Percentiles rank a stretch among this genome's conserved stretches.
Conservation (phyloP, 345 rosid genomes). For the Moringa oleifera region DNA sequence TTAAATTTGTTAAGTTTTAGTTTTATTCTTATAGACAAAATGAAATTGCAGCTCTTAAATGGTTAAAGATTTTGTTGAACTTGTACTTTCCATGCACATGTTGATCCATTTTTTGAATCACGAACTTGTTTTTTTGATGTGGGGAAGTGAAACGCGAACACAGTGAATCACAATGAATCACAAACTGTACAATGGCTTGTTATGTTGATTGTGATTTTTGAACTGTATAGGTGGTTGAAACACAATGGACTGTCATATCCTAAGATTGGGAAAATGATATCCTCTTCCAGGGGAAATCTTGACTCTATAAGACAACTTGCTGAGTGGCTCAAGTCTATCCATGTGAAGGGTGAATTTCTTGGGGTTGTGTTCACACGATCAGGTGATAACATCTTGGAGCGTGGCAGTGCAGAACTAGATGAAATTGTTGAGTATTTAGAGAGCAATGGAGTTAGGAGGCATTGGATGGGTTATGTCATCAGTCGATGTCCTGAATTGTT, state of each 20-base stretch:
- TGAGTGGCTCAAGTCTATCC: constrained; percentile 73
- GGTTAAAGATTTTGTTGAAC: too few relatives aligned
- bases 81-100: too few relatives aligned
- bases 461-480: constrained; percentile 87
- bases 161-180: too few relatives aligned
- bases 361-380: constrained; percentile 60
- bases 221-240: constrained; percentile 83
- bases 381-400: constrained; percentile 54
- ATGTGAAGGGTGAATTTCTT: constrained; percentile 70
- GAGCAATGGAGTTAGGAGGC: constrained; percentile 68
- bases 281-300: constrained; percentile 61
- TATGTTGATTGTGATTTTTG: constrained; percentile 11
- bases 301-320: constrained; percentile 47
- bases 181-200: background rate
- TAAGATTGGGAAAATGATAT: constrained; percentile 67
- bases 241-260: constrained; percentile 68
- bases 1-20: background rate
- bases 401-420: constrained; percentile 42
- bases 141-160: background rate
- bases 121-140: background rate
- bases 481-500: constrained; percentile 67
- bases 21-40: too few relatives aligned
- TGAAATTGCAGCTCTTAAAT: too few relatives aligned
- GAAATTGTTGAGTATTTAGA: constrained; percentile 66
- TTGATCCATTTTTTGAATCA: too few relatives aligned